These are phyloP conservation scores for Ogataea chonburiensis DNA, from an alignment of 805 yeast species.

Conservation along the genomic window DNA sequence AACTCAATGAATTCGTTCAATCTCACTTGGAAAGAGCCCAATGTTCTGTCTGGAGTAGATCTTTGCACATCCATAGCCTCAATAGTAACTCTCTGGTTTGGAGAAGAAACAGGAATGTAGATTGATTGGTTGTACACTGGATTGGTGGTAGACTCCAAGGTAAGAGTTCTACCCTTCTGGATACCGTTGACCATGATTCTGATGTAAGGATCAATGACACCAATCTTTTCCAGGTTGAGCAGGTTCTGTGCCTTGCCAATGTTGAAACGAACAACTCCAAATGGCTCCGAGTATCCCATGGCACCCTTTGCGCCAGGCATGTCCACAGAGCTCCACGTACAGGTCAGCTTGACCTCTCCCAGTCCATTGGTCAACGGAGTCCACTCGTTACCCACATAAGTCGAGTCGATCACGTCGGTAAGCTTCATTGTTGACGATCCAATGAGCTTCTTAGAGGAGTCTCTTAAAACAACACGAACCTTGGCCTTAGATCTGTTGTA, in stretches of 20 bases:
- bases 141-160: slow-evolving; percentile 60
- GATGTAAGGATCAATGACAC: slow-evolving; percentile 89
- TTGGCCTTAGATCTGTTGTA: slow-evolving; percentile 68
- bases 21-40: slow-evolving; percentile 78
- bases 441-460: slow-evolving; percentile 54
- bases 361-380: slow-evolving; percentile 63
- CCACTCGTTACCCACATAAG: slow-evolving; percentile 78
- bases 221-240: slow-evolving; percentile 82
- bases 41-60: slow-evolving; percentile 75
- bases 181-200: slow-evolving; percentile 76
- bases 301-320: slow-evolving; percentile 65
- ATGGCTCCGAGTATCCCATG: slow-evolving; percentile 88
- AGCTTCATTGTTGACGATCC: slow-evolving; percentile 59
- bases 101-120: slow-evolving; percentile 78
- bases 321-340: slow-evolving; percentile 86
- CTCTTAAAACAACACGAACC: slow-evolving; percentile 64
- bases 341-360: slow-evolving; percentile 69
- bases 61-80: slow-evolving; percentile 93
- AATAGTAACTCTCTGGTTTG: slow-evolving; percentile 75
- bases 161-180: slow-evolving; percentile 73
- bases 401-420: slow-evolving; percentile 69
- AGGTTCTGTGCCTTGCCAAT: slow-evolving; percentile 70
- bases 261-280: slow-evolving; percentile 82
- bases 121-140: slow-evolving; percentile 86
- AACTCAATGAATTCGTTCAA: slow-evolving; percentile 65